These are phyloP conservation scores for Colletotrichum cereale DNA, from an alignment of 2,329 filamentous ascomycete genomes.

Conservation along the genomic window DNA sequence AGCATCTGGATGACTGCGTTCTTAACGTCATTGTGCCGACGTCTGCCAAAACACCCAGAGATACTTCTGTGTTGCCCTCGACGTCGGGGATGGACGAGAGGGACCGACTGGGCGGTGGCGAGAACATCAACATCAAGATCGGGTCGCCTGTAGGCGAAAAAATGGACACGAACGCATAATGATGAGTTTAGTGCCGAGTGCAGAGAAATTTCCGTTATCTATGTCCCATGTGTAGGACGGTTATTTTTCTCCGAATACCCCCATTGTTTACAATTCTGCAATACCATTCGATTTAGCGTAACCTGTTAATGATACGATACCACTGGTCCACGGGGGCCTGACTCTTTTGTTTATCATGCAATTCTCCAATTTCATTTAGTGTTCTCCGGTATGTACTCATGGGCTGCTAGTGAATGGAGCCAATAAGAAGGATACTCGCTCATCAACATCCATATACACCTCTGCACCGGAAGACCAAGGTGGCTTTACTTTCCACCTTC, in stretches of 20 bases:
- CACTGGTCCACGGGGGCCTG: neutral
- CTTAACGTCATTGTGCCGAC: slow-evolving; percentile 68
- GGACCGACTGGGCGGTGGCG: slow-evolving; percentile 22
- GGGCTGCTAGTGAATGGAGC: neutral
- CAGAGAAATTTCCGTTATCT: slow-evolving; percentile 4
- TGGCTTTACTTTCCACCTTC: neutral
- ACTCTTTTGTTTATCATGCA: neutral
- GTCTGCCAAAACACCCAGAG: slow-evolving; percentile 33
- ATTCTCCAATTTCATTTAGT: neutral
- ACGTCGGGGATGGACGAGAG: slow-evolving; percentile 25
- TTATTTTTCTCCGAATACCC: slow-evolving; percentile 32
- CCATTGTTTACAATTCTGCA: slow-evolving; percentile 15
- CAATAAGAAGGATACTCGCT: neutral
- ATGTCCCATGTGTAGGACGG: slow-evolving; percentile 23
- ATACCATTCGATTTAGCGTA: slow-evolving; percentile 17
- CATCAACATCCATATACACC: too few relatives aligned
- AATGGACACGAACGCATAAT: slow-evolving; percentile 38
- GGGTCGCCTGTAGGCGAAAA: slow-evolving; percentile 33
- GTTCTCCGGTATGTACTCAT: neutral
- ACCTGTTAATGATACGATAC: slow-evolving; percentile 33
- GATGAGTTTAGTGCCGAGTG: slow-evolving; percentile 9
- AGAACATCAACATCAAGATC: slow-evolving; percentile 13
- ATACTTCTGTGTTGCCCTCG: slow-evolving; percentile 28
- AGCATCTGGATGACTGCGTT: slow-evolving; percentile 84
- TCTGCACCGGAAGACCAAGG: neutral